Conservation (phyloP, 169 alveolate genomes). For the Eimeria sp. region DNA sequence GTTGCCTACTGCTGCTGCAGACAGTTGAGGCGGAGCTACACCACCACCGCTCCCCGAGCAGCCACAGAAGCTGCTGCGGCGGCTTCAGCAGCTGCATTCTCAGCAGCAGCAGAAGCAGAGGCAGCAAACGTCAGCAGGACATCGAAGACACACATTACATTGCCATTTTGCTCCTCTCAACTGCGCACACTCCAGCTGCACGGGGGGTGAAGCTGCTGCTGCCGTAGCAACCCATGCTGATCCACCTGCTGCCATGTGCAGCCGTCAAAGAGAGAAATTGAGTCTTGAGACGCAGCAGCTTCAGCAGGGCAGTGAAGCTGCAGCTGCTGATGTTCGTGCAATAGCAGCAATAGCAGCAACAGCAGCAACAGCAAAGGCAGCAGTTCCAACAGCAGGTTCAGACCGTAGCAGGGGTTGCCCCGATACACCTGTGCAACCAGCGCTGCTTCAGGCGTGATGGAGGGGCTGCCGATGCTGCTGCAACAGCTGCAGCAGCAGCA, state of each 20-base stretch:
- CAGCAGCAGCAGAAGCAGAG: not conserved
- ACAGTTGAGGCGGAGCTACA: not conserved
- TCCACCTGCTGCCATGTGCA: not conserved
- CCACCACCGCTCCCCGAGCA: not conserved
- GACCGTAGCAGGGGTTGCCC: not conserved
- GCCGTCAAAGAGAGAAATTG: not conserved
- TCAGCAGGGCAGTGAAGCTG: not conserved
- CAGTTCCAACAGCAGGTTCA: not conserved
- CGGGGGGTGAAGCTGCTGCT: not conserved
- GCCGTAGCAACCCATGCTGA: not conserved
- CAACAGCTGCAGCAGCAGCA: not conserved
- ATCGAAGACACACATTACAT: not conserved
- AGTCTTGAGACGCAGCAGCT: not conserved
- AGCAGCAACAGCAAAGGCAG: not conserved
- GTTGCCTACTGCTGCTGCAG: not conserved
- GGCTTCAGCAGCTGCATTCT: not conserved
- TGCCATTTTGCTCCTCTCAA: not conserved
- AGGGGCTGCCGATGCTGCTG: no score
- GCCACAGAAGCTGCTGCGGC: not conserved
- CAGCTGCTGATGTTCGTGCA: no score
- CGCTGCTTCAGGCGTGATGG: not conserved
- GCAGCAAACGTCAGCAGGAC: not conserved
- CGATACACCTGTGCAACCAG: not conserved
- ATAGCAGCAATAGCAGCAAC: conserved; percentile 21
- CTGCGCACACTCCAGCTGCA: not conserved